Base-by-base conservation (phyloP, 495 filamentous ascomycete species). In the Jackrogersella minutella region DNA sequence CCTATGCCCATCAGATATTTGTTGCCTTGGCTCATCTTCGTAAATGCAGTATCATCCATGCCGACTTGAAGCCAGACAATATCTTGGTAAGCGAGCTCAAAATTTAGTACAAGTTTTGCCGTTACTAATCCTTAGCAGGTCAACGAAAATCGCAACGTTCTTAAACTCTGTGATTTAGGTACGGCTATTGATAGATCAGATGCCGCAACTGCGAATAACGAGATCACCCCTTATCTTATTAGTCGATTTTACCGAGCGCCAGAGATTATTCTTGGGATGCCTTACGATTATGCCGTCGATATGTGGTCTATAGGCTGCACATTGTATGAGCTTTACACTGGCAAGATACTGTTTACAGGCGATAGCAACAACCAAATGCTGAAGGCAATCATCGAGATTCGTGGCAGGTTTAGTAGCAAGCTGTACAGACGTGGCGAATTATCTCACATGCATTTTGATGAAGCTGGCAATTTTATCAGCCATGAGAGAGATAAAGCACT, bases 321-420 rank as follows among this genome's bases (percentile, higher is more conserved):
- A 19, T 80, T 99, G 22, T 99, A 94, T 77, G 95, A 99, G 77
- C 82, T 99, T 26, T 97, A 93, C 81, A 97, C 96, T 0, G 94
- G 96, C 60, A 97, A 97, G 77, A 97, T 99, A 61, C 83, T 99
- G 39, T 99, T 99, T 79, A 92, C 90, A 1, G 95, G 96, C 43
- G 88, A 90, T 56, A 93, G 91, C 79, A 99, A 99, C 81, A 98
- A 99, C 73, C 92, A 96, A 75, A 98, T 98, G 95, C 85, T 99
- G 11, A 88, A 90, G 56, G 89, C 91, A 11, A 95, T 99, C 69
- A 95, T 97, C 89, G 96, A 98, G 73, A 94, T 93, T 69, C 89
- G 96, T 37, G 95, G 96, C 76, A 96, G 93, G 76, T 90, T 97
- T 71, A 92, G 89, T 58, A 87, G 88, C 36, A 97, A 96, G 78